phyloP scores from a whole-genome alignment of 768 basidiomycete genomes.

The Collybia sp. region DNA sequence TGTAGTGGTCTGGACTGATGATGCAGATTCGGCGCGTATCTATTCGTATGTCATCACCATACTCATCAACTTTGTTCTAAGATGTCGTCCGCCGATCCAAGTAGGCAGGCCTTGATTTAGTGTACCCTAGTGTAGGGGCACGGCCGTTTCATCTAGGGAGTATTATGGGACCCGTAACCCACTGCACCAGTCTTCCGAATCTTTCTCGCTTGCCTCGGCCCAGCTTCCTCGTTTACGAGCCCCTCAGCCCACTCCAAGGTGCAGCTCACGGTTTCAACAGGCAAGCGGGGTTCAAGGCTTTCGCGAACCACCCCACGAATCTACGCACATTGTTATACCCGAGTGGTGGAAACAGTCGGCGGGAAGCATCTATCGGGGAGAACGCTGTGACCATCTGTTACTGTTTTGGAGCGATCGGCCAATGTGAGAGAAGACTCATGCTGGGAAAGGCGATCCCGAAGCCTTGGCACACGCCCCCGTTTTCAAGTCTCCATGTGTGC shows the following conservation, averaged over 20 bases:
- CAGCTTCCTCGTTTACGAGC: constrained; percentile 29
- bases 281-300: constrained; percentile 29
- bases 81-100: too few species aligned
- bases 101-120: too few species aligned
- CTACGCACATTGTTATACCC: constrained; percentile 45
- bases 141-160: too few species aligned
- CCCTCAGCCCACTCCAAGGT: constrained; percentile 34
- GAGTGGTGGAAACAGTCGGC: constrained; percentile 35
- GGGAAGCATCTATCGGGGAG: constrained; percentile 41
- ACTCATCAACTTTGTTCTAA: too few species aligned
- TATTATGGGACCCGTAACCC: too few species aligned
- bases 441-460: constrained; percentile 49
- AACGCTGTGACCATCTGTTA: constrained; percentile 37
- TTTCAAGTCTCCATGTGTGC: constrained; percentile 44
- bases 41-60: too few species aligned
- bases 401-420: constrained; percentile 32
- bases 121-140: too few species aligned
- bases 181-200: constrained; percentile 32
- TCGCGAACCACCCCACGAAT: constrained; percentile 30
- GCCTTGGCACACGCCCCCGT: constrained; percentile 41
- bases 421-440: constrained; percentile 37
- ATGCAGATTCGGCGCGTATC: too few species aligned
- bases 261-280: constrained; percentile 38
- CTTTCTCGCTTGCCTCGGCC: constrained; percentile 24
- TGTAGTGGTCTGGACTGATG: too few species aligned